Evolutionary conservation across 108 stramenopile species (phyloP).

Genomic region (Schizochytrium sp.): DNA sequence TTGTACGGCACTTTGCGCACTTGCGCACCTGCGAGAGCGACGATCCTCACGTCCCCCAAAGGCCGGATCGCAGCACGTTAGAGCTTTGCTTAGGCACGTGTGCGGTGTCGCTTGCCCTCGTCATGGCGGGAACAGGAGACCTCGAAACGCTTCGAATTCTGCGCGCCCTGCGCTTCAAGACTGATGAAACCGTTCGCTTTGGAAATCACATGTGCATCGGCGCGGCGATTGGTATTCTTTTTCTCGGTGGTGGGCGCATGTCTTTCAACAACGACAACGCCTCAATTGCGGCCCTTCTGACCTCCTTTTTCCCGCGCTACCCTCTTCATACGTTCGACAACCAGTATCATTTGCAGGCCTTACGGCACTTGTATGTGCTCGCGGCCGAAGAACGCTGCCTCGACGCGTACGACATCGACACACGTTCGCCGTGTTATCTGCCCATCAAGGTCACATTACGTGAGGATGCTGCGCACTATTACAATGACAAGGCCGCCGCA

Average conservation of each 20-base stretch:
- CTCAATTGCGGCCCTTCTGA: slow-evolving; percentile 80
- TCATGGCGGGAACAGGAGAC: slow-evolving; percentile 93
- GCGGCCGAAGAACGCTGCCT: slow-evolving; percentile 72
- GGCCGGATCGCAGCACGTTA: slow-evolving; percentile 66
- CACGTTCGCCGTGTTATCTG: slow-evolving; percentile 38
- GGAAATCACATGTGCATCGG: slow-evolving; percentile 84
- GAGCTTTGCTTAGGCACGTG: slow-evolving; percentile 75
- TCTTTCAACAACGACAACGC: slow-evolving; percentile 75
- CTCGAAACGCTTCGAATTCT: slow-evolving; percentile 71
- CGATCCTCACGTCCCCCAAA: slow-evolving; percentile 41
- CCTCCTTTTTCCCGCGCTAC: slow-evolving; percentile 82
- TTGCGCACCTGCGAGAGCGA: slow-evolving; percentile 64
- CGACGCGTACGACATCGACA: slow-evolving; percentile 78
- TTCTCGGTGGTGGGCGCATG: slow-evolving; percentile 81
- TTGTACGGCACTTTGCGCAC: slow-evolving; percentile 58
- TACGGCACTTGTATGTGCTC: slow-evolving; percentile 90
- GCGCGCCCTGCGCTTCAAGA: slow-evolving; percentile 74
- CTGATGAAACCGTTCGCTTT: slow-evolving; percentile 67
- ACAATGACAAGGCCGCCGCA: not conserved
- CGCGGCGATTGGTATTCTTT: slow-evolving; percentile 81
- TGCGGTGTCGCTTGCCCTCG: slow-evolving; percentile 76
- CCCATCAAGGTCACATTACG: slow-evolving; percentile 23
- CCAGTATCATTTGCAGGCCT: slow-evolving; percentile 88
- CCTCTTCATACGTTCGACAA: slow-evolving; percentile 73
- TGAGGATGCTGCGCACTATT: not conserved